phyloP scores from a whole-genome alignment of 176 grass and related monocot species.

The Oryza officinalis region DNA sequence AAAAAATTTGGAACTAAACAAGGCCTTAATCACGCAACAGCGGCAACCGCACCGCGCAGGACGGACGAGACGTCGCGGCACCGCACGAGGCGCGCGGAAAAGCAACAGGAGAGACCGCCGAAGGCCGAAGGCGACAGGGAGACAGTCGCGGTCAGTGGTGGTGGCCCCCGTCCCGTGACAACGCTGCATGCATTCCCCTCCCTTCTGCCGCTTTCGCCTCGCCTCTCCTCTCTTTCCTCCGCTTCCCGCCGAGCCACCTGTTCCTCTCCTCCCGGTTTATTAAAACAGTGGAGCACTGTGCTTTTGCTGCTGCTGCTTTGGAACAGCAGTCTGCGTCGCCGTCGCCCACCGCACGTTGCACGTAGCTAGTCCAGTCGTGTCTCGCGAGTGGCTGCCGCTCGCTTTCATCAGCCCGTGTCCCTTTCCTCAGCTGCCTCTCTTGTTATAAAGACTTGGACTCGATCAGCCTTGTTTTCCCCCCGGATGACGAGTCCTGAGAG shows the following conservation, averaged over 20 bases:
- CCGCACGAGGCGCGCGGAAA: background rate
- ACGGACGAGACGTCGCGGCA: background rate
- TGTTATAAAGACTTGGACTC: background rate
- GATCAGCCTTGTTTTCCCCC: background rate
- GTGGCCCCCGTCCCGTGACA: slow-evolving; percentile 34
- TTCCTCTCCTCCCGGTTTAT: slow-evolving; percentile 5
- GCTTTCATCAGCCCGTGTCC: background rate
- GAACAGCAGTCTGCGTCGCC: slow-evolving; percentile 16
- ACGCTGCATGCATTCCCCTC: background rate
- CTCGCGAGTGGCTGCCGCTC: background rate
- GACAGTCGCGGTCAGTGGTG: slow-evolving; percentile 35
- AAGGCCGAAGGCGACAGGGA: background rate
- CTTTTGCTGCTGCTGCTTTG: slow-evolving; percentile 6
- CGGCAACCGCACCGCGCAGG: slow-evolving; percentile 22
- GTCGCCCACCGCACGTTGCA: slow-evolving; percentile 26
- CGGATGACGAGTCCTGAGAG: background rate
- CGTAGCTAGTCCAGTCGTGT: background rate
- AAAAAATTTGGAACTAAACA: too few relatives aligned
- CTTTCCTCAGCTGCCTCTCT: slow-evolving; percentile 35
- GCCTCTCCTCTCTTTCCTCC: slow-evolving; percentile 8
- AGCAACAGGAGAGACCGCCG: background rate
- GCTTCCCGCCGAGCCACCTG: background rate
- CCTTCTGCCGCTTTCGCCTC: background rate
- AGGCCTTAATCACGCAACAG: slow-evolving; percentile 32
- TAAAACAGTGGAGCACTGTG: background rate